Conservation (phyloP, 208 protist species). For the Crithidia expoeki region DNA sequence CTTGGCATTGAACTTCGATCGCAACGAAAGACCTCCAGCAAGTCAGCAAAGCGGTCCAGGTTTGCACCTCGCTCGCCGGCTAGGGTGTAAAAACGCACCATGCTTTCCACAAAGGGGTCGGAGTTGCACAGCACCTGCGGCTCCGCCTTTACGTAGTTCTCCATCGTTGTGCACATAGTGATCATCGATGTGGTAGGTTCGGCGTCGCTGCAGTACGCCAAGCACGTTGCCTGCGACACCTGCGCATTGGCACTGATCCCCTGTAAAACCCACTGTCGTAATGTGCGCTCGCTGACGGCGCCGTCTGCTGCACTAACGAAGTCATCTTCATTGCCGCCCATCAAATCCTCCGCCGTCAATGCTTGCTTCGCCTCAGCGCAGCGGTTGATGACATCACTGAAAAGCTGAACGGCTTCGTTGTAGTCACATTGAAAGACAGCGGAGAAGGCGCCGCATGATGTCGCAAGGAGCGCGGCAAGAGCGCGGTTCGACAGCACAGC, state of each 20-base stretch:
- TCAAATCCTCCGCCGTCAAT: not conserved
- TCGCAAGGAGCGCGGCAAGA: constrained; percentile 14
- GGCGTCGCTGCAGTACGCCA: constrained; percentile 54
- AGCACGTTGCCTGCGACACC: constrained; percentile 64
- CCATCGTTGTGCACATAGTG: constrained; percentile 44
- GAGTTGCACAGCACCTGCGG: constrained; percentile 58
- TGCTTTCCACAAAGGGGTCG: constrained; percentile 74
- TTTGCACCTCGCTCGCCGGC: constrained; percentile 51
- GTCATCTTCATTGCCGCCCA: not conserved
- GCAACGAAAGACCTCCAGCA: constrained; percentile 81
- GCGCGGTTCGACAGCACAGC: constrained; percentile 12
- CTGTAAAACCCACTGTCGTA: constrained; percentile 43
- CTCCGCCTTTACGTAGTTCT: constrained; percentile 62
- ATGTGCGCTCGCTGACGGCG: constrained; percentile 13
- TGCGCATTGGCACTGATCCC: constrained; percentile 57
- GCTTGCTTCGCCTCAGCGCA: constrained; percentile 14
- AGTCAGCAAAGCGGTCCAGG: constrained; percentile 52
- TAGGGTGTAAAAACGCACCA: constrained; percentile 83
- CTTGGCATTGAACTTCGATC: constrained; percentile 58
- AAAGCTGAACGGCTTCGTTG: constrained; percentile 16
- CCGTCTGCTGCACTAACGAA: constrained; percentile 5
- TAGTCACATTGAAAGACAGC: constrained; percentile 27
- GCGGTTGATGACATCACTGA: constrained; percentile 22
- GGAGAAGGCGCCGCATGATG: constrained; percentile 27
- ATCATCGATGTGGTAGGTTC: constrained; percentile 32